Percentiles rank a stretch among this genome's conserved stretches.
Conservation (phyloP, 768 basidiomycete species). For the Crassisporium funariophilum region DNA sequence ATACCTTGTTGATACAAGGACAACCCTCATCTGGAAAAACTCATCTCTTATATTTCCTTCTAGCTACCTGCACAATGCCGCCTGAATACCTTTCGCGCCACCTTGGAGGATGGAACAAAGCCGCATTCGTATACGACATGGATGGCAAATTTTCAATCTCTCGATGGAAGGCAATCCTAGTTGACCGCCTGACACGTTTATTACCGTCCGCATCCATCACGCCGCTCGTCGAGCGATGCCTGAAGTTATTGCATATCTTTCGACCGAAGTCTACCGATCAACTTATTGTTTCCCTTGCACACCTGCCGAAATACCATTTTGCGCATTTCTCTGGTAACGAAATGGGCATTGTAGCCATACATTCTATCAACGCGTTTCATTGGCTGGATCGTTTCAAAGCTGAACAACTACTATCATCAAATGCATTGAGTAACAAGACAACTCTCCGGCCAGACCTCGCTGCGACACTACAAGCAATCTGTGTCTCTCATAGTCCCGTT, state of each 20-base stretch:
- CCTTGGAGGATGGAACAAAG: conserved; percentile 64
- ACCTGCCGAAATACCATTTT: conserved; percentile 57
- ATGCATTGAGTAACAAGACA: conserved; percentile 11
- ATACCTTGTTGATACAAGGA: conserved; percentile 79
- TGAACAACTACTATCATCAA: conserved; percentile 48
- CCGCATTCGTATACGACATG: conserved; percentile 70
- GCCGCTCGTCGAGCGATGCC: conserved; percentile 27
- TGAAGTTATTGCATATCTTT: conserved; percentile 69
- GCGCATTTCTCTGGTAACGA: conserved; percentile 50
- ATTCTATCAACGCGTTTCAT: conserved; percentile 76
- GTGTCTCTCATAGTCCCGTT: conserved; percentile 49
- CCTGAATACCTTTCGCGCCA: conserved; percentile 24
- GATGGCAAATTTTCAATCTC: conserved; percentile 64
- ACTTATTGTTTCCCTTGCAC: conserved; percentile 65
- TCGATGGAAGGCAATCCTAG: conserved; percentile 56
- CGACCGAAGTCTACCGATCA: conserved; percentile 66
- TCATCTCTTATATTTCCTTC: conserved; percentile 69
- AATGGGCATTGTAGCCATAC: conserved; percentile 69
- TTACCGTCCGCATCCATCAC: conserved; percentile 25
- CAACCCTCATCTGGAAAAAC: conserved; percentile 77
- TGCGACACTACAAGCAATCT: conserved; percentile 49
- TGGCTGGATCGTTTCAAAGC: conserved; percentile 73
- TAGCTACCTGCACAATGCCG: conserved; percentile 63
- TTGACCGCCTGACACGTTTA: conserved; percentile 42
- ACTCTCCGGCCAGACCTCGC: conserved; percentile 49